Conservation (phyloP, 225 moss, liverwort and hornwort species). For the Physcomitrellopsis africana region DNA sequence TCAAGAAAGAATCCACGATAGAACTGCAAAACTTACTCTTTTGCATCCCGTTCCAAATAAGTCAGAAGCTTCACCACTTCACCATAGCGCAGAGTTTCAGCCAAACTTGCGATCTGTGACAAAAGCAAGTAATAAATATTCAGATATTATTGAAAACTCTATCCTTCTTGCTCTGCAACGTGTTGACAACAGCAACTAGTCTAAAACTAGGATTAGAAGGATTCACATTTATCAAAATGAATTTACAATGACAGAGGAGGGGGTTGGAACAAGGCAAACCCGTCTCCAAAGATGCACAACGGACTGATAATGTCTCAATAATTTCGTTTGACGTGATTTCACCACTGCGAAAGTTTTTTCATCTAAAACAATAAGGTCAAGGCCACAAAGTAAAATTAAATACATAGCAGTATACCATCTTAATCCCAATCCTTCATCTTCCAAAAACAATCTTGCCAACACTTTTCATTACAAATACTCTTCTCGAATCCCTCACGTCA, state of each 20-base stretch:
- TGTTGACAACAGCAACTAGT: not conserved
- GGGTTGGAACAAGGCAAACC: conserved; percentile 38
- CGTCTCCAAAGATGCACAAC: conserved; percentile 85
- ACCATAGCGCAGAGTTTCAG: conserved; percentile 69
- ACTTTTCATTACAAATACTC: conserved; percentile 16
- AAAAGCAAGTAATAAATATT: conserved; percentile 1
- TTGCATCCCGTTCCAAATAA: conserved; percentile 68
- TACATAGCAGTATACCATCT: conserved; percentile 7
- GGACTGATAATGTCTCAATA: conserved; percentile 75
- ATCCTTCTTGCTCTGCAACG: not conserved
- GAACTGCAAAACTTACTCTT: conserved; percentile 49
- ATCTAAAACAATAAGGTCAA: conserved; percentile 54
- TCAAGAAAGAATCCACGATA: not conserved
- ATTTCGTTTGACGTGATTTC: conserved; percentile 65
- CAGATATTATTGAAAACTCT: not conserved
- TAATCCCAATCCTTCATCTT: not conserved
- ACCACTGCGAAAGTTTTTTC: conserved; percentile 70
- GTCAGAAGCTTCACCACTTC: conserved; percentile 74
- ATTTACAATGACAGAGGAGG: not conserved
- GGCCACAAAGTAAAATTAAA: conserved; percentile 26
- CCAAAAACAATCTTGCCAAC: conserved; percentile 11
- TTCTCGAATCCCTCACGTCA: conserved; percentile 7
- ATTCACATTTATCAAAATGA: not conserved
- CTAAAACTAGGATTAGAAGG: not conserved
- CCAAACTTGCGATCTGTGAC: conserved; percentile 71